Evolutionary conservation across 352 stramenopile species (phyloP), one percentile per base, ranked within the genome.

Genomic region (Phytophthora fragariae): DNA sequence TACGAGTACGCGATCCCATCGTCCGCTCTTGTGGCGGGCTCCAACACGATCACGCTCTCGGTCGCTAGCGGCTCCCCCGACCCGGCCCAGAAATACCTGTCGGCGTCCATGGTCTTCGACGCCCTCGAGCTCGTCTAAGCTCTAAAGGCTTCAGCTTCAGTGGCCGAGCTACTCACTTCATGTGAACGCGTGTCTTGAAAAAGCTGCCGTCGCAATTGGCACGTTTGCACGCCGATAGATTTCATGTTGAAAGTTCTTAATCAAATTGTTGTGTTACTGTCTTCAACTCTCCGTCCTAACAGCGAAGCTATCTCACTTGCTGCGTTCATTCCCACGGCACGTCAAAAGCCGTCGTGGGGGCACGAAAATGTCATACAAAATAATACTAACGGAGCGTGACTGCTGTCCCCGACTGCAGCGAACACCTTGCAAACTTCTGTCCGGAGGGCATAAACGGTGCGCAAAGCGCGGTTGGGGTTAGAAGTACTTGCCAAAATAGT

Each of bases 1-100:
- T 86, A 90, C 65, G 66, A 86, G 62, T 86, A 84, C 79, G 58
- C 50, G 11, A 85, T 90, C 39, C 82, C 82, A 12, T 60, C 67
- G 19, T 83, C 57, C 0, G 78, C 78, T 2, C 70, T 90, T 2
- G 50, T 84, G 10, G 44, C 62, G 37, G 80, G 80, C 7, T 31
- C 65, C 11, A 90, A 90, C 70, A 76, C 52, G 15, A 72, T 88
- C 39, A 74, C 57, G 9, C 41, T 88, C n/a, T 70, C 62, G 11
- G 73, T 90, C 39, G 73, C 78, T 24, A 90, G 82, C 31, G 82
- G 82, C n/a, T 66, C 72, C 7, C 75, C 58, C 19, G 82, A 90
- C 31, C 78, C 79, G 2, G 59, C 62, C 8, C 52, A 88, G 65
- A 74, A 68, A 24, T 90, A 83, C 59, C 62, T 88, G 37, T 70